phyloP scores from a whole-genome alignment of 192 early-diverging fungal species.

The Umbelopsis vinacea region DNA sequence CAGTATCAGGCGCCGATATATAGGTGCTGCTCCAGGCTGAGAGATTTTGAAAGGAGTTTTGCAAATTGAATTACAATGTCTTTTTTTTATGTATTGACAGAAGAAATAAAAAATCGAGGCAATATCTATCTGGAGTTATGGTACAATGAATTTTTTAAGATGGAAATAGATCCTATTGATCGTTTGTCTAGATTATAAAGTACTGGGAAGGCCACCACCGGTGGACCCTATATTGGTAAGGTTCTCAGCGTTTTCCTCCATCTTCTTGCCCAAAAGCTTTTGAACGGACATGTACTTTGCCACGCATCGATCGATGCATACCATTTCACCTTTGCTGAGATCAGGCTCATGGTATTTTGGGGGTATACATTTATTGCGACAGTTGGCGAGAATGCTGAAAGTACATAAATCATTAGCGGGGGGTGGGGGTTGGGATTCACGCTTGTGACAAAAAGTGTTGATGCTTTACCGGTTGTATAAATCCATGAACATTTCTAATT shows the following conservation, averaged over 20 bases:
- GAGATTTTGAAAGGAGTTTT: neutral
- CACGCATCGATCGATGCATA: slow-evolving; percentile 89
- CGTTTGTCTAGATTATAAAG: neutral
- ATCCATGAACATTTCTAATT: slow-evolving; percentile 37
- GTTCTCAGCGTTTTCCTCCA: slow-evolving; percentile 53
- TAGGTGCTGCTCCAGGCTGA: neutral
- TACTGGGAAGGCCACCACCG: slow-evolving; percentile 3
- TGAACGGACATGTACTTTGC: slow-evolving; percentile 87
- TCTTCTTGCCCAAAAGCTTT: slow-evolving; percentile 73
- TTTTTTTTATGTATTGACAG: no score
- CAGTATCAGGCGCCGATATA: neutral
- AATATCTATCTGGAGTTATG: slow-evolving; percentile 17
- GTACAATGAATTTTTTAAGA: slow-evolving; percentile 10
- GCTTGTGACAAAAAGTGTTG: neutral
- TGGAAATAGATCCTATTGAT: neutral
- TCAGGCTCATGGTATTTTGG: slow-evolving; percentile 78
- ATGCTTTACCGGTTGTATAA: slow-evolving; percentile 33
- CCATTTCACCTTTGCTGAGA: slow-evolving; percentile 89
- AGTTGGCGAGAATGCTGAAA: slow-evolving; percentile 71
- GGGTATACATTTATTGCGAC: slow-evolving; percentile 86
- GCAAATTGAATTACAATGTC: slow-evolving; percentile 1
- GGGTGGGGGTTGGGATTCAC: neutral
- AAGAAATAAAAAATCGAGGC: neutral
- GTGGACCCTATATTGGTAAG: slow-evolving; percentile 7
- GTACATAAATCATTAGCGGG: neutral